A percentile compares a stretch with the other conserved stretches of the same genome.
Evolutionary conservation across 2,329 filamentous ascomycete species (phyloP).

Genomic region (Hymenoscyphus fructigenus): DNA sequence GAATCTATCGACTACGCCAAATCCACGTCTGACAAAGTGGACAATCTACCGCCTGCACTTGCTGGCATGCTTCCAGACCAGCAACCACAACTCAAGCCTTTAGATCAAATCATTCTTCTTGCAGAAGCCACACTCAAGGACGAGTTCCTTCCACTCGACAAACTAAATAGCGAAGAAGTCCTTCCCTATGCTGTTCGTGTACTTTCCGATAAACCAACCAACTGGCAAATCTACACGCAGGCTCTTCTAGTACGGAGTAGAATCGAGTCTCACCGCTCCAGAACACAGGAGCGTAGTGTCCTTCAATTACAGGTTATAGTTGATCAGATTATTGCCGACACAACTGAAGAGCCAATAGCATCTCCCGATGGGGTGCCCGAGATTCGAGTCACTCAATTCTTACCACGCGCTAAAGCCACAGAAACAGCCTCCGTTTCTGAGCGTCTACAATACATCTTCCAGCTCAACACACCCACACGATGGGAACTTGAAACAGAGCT

Average conservation of each 20-base stretch:
- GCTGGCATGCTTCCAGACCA: constrained; percentile 68
- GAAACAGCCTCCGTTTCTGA: constrained; percentile 78
- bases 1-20: constrained; percentile 81
- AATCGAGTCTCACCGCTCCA: constrained; percentile 82
- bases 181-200: constrained; percentile 88
- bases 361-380: constrained; percentile 38
- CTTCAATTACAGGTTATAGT: constrained; percentile 93
- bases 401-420: constrained; percentile 70
- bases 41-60: constrained; percentile 59
- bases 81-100: constrained; percentile 76
- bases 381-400: constrained; percentile 69
- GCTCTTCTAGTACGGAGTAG: constrained; percentile 85
- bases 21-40: constrained; percentile 41
- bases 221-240: constrained; percentile 98
- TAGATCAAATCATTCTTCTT: constrained; percentile 89
- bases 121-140: constrained; percentile 88
- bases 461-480: constrained; percentile 77
- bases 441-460: constrained; percentile 79
- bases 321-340: constrained; percentile 92
- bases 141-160: constrained; percentile 77
- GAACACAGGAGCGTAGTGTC: constrained; percentile 85
- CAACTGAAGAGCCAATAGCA: constrained; percentile 39
- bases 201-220: constrained; percentile 82
- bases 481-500: constrained; percentile 96
- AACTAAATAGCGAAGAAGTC: constrained; percentile 89